Conservation (phyloP, 2,329 filamentous ascomycete genomes). For the Pseudogymnoascus destructans region DNA sequence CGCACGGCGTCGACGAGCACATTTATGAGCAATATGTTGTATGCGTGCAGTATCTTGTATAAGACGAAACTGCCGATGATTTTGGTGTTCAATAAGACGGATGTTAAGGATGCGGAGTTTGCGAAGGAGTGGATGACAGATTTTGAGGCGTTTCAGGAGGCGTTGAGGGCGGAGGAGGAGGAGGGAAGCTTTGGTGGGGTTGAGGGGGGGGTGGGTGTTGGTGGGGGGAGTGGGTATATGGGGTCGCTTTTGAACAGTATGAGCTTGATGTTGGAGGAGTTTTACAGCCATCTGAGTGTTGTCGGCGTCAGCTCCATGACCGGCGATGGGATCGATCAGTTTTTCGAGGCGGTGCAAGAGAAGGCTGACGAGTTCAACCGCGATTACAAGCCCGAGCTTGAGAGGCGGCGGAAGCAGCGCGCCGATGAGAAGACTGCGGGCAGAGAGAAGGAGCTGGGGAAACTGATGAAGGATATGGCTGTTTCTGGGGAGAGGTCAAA, state of each 20-base stretch:
- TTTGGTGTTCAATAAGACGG: conserved; percentile 97
- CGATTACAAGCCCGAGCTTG: conserved; percentile 87
- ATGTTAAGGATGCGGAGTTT: conserved; percentile 80
- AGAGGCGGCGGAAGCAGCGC: conserved; percentile 60
- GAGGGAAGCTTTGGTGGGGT: conserved; percentile 60
- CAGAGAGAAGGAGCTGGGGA: conserved; percentile 71
- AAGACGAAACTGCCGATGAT: conserved; percentile 99
- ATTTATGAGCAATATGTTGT: conserved; percentile 99
- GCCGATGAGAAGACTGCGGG: conserved; percentile 60
- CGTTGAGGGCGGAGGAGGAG: conserved; percentile 68
- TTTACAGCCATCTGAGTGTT: conserved; percentile 86
- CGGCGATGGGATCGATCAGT: conserved; percentile 81
- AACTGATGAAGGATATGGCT: conserved; percentile 89
- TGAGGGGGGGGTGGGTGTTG: conserved; percentile 34
- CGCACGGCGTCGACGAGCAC: conserved; percentile 85
- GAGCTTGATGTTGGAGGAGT: conserved; percentile 94
- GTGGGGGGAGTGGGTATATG: conserved; percentile 87
- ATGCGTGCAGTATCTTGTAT: conserved; percentile 96
- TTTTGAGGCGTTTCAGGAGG: conserved; percentile 88
- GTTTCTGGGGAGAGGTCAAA: conserved; percentile 34
- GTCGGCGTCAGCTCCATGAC: conserved; percentile 91
- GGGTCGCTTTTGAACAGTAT: conserved; percentile 90
- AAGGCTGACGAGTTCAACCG: conserved; percentile 80
- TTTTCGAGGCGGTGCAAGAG: conserved; percentile 76
- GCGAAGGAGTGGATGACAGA: conserved; percentile 99